Evolutionary conservation across 225 moss, liverwort and hornwort genomes (phyloP).

Genomic region (Sphagnum tenellum): DNA sequence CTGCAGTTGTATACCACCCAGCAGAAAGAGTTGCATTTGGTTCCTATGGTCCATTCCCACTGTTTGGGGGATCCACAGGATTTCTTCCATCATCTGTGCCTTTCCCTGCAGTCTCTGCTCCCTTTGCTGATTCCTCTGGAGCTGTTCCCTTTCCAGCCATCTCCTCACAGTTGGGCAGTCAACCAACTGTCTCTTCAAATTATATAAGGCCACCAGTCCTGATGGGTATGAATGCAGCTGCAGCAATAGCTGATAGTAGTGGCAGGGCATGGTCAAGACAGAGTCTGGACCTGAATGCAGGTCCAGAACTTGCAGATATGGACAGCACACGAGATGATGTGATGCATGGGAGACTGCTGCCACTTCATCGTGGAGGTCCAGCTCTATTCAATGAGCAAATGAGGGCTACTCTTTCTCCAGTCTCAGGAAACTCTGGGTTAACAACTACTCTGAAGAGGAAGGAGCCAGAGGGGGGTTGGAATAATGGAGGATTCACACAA

Average conservation of each 20-base stretch:
- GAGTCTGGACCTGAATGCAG: constrained; percentile 87
- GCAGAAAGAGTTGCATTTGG: constrained; percentile 46
- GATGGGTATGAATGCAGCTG: constrained; percentile 44
- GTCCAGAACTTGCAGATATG: constrained; percentile 72
- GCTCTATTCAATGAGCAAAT: constrained; percentile 43
- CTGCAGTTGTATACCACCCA: constrained; percentile 47
- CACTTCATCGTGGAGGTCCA: constrained; percentile 36
- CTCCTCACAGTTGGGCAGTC: constrained; percentile 38
- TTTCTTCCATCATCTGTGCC: constrained; percentile 50
- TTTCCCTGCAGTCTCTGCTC: constrained; percentile 41
- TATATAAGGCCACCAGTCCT: constrained; percentile 34
- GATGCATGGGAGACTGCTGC: constrained; percentile 55
- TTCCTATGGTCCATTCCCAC: constrained; percentile 39
- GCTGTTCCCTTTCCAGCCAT: constrained; percentile 47
- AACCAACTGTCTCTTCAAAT: constrained; percentile 41
- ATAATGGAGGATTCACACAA: constrained; percentile 56
- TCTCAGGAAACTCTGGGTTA: constrained; percentile 29
- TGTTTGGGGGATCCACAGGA: constrained; percentile 46
- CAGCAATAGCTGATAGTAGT: constrained; percentile 24
- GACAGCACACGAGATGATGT: constrained; percentile 64
- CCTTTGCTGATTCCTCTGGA: constrained; percentile 60
- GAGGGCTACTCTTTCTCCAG: constrained; percentile 22
- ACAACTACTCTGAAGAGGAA: constrained; percentile 65
- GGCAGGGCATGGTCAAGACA: constrained; percentile 50
- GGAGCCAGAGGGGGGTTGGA: constrained; percentile 92